Conservation (phyloP, 2,329 filamentous ascomycete species). For the Mycocentrospora acerina region DNA sequence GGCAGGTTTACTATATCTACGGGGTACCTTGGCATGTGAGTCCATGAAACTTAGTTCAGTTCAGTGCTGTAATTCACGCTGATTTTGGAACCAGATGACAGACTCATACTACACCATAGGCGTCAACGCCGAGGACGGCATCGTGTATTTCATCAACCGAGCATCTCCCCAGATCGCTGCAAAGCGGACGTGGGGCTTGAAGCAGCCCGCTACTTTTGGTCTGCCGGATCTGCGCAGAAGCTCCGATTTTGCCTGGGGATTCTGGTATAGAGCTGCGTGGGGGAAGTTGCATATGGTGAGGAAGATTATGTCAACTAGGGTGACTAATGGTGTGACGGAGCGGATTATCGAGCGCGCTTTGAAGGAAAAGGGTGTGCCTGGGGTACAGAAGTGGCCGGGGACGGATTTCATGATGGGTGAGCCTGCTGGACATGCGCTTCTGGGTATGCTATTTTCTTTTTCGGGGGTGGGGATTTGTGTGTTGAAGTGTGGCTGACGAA, state of each 20-base stretch:
- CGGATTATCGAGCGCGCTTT: conserved; percentile 9
- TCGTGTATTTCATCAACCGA: conserved; percentile 11
- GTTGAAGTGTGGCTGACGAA: not conserved
- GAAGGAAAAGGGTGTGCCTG: conserved; percentile 1
- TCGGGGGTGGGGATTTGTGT: too few relatives aligned
- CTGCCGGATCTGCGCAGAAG: conserved; percentile 14
- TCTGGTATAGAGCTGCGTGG: conserved; percentile 13
- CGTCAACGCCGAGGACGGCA: conserved; percentile 10
- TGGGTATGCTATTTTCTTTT: conserved; percentile 1
- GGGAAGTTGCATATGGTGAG: conserved; percentile 8
- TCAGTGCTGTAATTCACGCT: too few relatives aligned
- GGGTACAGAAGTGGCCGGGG: conserved; percentile 10
- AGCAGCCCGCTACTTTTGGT: not conserved
- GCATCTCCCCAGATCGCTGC: conserved; percentile 7
- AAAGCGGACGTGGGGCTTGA: conserved; percentile 1
- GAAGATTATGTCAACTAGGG: conserved; percentile 11
- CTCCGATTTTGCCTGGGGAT: conserved; percentile 22
- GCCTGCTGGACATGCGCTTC: conserved; percentile 8
- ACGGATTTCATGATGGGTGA: conserved; percentile 4
- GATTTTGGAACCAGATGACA: conserved; percentile 8
- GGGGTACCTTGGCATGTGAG: too few relatives aligned
- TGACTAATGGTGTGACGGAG: conserved; percentile 11
- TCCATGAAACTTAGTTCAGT: too few relatives aligned
- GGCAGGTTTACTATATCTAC: conserved; percentile 8
- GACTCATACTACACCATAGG: conserved; percentile 12